These are phyloP conservation scores for Pittosporum tobira DNA, from an alignment of 129 eudicot species.

Conservation along the genomic window DNA sequence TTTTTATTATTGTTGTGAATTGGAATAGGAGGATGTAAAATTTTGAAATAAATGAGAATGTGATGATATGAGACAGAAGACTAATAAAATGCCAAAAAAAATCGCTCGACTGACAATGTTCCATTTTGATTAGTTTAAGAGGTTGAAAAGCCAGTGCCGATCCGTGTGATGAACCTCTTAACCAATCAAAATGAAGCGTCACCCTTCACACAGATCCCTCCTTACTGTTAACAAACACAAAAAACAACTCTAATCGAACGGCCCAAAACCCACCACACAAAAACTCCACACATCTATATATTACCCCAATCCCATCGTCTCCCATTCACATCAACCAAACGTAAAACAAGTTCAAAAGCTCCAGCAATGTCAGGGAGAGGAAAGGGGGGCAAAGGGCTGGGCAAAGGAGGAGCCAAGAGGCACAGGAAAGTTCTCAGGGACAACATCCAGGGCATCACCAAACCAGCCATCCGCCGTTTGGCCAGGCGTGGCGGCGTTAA, in stretches of 20 bases:
- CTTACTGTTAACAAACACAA: neutral
- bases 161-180: neutral
- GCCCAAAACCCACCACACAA: neutral
- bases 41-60: no score
- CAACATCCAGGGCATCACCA: constrained; percentile 33
- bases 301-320: no score
- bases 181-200: constrained; percentile 1
- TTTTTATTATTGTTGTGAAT: no score
- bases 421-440: constrained; percentile 31
- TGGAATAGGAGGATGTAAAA: no score
- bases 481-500: constrained; percentile 35
- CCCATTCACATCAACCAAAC: neutral
- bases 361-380: constrained; percentile 28
- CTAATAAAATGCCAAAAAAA: no score
- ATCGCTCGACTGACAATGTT: no score
- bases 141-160: neutral
- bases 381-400: constrained; percentile 32
- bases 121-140: no score
- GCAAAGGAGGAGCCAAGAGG: constrained; percentile 30
- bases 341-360: neutral
- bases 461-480: constrained; percentile 34
- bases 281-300: neutral
- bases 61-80: no score
- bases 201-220: neutral
- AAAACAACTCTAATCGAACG: constrained; percentile 8